Evolutionary conservation across 345 rosid genomes (phyloP), one percentile per base, ranked within the genome.

Genomic region (Populus deltoides): DNA sequence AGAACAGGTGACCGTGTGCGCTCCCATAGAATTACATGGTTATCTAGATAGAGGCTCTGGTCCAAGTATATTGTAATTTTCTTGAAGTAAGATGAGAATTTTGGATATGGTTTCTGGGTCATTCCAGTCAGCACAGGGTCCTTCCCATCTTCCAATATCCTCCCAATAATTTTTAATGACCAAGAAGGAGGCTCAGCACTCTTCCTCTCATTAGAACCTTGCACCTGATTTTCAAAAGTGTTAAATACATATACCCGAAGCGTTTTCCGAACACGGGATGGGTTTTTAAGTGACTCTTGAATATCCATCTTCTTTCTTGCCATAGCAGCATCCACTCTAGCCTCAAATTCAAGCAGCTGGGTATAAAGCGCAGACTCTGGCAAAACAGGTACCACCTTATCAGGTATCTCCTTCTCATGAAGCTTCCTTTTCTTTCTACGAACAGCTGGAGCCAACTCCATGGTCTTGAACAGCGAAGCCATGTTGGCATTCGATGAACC

Each of bases 141-240:
- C 73, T 86, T 83, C 41, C 89, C 90, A 77, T 88, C 87, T 84
- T 89, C 90, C 79, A 89, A 72, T 55, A 89, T 85, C 77, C 89
- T 86, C 63, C 90, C 92, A 75, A 86, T 80, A 36, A 89, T 82
- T 85, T 89, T 89, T 68, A 89, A 73, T 1, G 92, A 88, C 92
- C 92, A 89, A 17, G 89, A 86, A 68, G 90, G 88, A 59, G 82
- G 76, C 66, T 73, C 86, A 0, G 79, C 75, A 53, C 41, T 71
- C 67, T 77, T 77, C 68, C 75, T 83, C 76, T 88, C 86, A 71
- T 81, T 35, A 78, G 47, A 71, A 18, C 65, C 77, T 77, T 76
- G 74, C 29, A 27, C 71, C 79, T 86, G 90, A 82, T 89, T 86
- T 38, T 85, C 77, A 72, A 75, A 86, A 53, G 88, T 86, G 81